These are phyloP conservation scores for Aphanomyces invadans DNA, from an alignment of 352 stramenopile genomes.

Conservation along the genomic window DNA sequence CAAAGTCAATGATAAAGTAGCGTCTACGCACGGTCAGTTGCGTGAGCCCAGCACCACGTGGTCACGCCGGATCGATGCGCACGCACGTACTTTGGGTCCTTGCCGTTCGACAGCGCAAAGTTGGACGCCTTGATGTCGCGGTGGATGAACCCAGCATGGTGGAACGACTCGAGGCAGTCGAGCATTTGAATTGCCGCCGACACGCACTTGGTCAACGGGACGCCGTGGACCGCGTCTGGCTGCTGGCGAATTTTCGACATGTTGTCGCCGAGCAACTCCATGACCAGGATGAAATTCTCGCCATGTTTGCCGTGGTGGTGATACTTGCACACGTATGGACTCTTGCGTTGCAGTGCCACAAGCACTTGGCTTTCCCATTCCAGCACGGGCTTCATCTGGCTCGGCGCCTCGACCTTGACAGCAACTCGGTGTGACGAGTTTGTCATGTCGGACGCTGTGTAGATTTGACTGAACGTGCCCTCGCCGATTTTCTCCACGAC, in stretches of 20 bases:
- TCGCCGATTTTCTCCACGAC: conserved; percentile 85
- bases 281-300: conserved; percentile 80
- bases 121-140: conserved; percentile 87
- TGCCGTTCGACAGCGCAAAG: conserved; percentile 55
- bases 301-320: conserved; percentile 79
- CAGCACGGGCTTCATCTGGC: conserved; percentile 78
- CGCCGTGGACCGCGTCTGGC: conserved; percentile 69
- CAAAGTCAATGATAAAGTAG: conserved; percentile 83
- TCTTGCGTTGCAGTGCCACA: conserved; percentile 68
- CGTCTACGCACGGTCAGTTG: conserved; percentile 24
- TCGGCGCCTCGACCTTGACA: conserved; percentile 81
- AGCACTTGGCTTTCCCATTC: conserved; percentile 86
- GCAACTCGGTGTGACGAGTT: conserved; percentile 67
- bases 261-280: conserved; percentile 81
- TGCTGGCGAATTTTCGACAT: conserved; percentile 83
- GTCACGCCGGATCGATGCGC: neutral
- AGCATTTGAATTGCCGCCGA: conserved; percentile 75
- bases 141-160: conserved; percentile 80
- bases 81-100: conserved; percentile 33
- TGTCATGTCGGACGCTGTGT: conserved; percentile 64
- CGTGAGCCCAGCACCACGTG: neutral
- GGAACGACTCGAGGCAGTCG: conserved; percentile 80
- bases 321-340: conserved; percentile 73
- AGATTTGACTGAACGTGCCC: conserved; percentile 86
- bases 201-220: conserved; percentile 61